Evolutionary conservation across 345 rosid genomes (phyloP).

Genomic region (Toxicodendron radicans): DNA sequence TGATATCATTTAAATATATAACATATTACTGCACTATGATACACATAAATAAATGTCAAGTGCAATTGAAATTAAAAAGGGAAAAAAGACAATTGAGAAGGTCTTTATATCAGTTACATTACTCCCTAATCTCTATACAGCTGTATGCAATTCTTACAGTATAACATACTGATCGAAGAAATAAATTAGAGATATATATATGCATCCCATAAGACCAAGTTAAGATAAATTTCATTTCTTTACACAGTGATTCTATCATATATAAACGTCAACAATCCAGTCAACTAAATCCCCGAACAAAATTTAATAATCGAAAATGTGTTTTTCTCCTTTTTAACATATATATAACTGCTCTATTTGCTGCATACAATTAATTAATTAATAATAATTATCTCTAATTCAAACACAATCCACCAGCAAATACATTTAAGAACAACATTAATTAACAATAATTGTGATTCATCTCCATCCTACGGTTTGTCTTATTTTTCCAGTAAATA

Average conservation of each 20-base stretch:
- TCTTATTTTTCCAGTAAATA: not conserved
- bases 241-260: not conserved
- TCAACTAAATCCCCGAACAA: not conserved
- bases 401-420: not conserved
- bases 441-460: not conserved
- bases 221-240: not conserved
- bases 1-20: not conserved
- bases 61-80: not conserved
- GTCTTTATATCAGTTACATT: not conserved
- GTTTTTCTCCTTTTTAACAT: not conserved
- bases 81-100: not conserved
- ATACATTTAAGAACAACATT: not conserved
- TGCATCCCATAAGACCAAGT: not conserved
- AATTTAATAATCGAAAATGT: not conserved
- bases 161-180: not conserved
- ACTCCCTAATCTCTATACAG: not conserved
- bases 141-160: not conserved
- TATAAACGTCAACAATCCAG: not conserved
- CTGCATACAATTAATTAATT: too few relatives aligned
- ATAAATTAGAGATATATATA: not conserved
- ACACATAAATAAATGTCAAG: not conserved
- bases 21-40: not conserved
- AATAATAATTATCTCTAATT: not conserved
- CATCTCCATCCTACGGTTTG: not conserved
- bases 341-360: not conserved